Conservation (phyloP, 2,329 filamentous ascomycete genomes). For the Diplodia sapinea region DNA sequence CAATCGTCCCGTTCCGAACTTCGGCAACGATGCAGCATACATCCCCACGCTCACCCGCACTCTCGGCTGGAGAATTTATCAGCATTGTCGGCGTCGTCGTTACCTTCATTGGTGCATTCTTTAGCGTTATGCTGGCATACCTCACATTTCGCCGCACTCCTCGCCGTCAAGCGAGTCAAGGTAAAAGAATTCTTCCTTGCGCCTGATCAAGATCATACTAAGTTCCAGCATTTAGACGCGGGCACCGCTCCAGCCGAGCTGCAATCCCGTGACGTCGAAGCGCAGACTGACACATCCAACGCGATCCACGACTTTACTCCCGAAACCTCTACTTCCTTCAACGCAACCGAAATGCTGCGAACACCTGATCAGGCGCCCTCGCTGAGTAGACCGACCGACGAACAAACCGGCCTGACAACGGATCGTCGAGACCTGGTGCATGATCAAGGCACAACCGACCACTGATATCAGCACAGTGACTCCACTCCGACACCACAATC, state of each 20-base stretch:
- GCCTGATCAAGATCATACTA: neutral
- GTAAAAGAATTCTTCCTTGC: neutral
- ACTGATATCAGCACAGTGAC: too few relatives aligned
- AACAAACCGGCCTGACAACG: too few relatives aligned
- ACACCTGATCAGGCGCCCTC: too few relatives aligned
- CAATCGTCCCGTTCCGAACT: too few relatives aligned
- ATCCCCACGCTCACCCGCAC: neutral
- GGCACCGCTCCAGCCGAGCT: neutral
- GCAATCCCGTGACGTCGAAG: neutral
- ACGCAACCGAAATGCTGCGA: neutral
- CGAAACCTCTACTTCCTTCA: neutral
- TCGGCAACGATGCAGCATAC: neutral
- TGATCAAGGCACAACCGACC: too few relatives aligned
- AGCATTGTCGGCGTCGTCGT: neutral
- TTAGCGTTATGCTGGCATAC: neutral
- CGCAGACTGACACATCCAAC: neutral
- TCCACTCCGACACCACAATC: too few relatives aligned
- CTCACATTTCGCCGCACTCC: neutral
- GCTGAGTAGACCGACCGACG: too few relatives aligned
- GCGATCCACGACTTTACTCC: too few relatives aligned
- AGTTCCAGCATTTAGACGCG: neutral
- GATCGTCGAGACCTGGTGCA: too few relatives aligned
- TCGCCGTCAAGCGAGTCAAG: neutral
- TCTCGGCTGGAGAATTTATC: neutral
- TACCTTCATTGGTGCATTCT: neutral